A percentile compares a stretch with the other conserved stretches of the same genome.
Evolutionary conservation across 1,139 yeast species (phyloP).

Genomic region (Debaryomycetaceae sp.): DNA sequence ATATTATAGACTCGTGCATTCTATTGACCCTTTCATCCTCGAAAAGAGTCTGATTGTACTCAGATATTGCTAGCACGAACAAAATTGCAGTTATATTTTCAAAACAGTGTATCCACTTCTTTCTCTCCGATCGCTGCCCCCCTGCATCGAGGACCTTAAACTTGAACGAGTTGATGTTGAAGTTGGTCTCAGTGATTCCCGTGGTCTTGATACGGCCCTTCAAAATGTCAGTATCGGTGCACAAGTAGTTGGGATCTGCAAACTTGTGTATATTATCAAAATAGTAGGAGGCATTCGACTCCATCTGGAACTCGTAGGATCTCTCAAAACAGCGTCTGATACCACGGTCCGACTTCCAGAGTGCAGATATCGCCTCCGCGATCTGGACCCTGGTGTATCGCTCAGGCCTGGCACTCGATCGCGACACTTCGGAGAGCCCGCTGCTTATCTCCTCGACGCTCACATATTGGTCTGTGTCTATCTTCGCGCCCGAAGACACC

Average conservation of each 20-base stretch:
- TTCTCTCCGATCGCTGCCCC: conserved; percentile 91
- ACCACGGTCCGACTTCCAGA: conserved; percentile 73
- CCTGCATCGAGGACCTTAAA: conserved; percentile 93
- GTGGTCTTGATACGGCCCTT: conserved; percentile 93
- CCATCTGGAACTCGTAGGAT: conserved; percentile 77
- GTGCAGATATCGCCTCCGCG: conserved; percentile 61
- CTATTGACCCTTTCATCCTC: conserved; percentile 89
- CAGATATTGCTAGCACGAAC: conserved; percentile 89
- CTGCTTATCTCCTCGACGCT: conserved; percentile 8
- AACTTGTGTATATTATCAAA: conserved; percentile 66
- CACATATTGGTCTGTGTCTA: conserved; percentile 4
- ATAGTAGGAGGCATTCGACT: conserved; percentile 74
- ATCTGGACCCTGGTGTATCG: conserved; percentile 35
- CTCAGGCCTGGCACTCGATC: not conserved
- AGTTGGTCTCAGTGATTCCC: conserved; percentile 87
- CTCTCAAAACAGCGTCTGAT: conserved; percentile 57
- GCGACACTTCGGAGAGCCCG: conserved; percentile 7
- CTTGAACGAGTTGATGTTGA: conserved; percentile 61
- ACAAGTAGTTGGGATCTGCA: conserved; percentile 61
- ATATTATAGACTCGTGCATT: conserved; percentile 83
- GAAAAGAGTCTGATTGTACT: conserved; percentile 86
- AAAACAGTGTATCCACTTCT: conserved; percentile 95
- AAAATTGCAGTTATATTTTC: conserved; percentile 86
- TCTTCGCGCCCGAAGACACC: not conserved
- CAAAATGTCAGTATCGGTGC: conserved; percentile 79